phyloP scores from a whole-genome alignment of 1,139 yeast species.

The Blastobotrys serpentis region DNA sequence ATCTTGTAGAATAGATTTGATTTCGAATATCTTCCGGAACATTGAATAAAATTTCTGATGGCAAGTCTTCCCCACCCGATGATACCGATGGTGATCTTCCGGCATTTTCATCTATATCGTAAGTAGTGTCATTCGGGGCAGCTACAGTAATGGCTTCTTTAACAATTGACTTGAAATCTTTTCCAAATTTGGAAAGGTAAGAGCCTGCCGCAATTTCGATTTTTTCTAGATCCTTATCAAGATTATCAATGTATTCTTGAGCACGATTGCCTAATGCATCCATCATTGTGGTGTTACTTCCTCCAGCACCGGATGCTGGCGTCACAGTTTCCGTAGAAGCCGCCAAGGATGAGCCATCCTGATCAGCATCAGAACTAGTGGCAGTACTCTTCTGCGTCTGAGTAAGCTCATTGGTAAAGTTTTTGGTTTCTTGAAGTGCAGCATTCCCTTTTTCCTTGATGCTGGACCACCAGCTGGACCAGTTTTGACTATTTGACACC shows the following conservation, averaged over 20 bases:
- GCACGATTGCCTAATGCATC: constrained; percentile 47
- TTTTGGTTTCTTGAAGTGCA: constrained; percentile 45
- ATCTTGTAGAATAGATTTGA: constrained; percentile 49
- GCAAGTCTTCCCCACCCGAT: constrained; percentile 39
- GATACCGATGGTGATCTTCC: constrained; percentile 2
- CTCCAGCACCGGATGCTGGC: constrained; percentile 8
- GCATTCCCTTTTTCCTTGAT: constrained; percentile 42
- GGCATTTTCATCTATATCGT: constrained; percentile 20
- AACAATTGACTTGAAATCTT: constrained; percentile 48
- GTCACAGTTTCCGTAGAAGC: constrained; percentile 22
- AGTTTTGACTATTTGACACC: constrained; percentile 38
- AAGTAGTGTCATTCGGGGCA: constrained; percentile 28
- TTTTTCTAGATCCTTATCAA: constrained; percentile 66
- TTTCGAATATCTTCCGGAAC: constrained; percentile 42
- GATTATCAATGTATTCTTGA: constrained; percentile 56
- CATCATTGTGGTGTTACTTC: constrained; percentile 31
- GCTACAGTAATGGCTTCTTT: constrained; percentile 51
- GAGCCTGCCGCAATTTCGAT: constrained; percentile 65
- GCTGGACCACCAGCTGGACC: constrained; percentile 41
- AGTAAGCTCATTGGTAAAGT: constrained; percentile 13
- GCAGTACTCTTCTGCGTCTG: constrained; percentile 5
- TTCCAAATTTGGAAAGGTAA: constrained; percentile 56
- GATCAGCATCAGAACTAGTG: background rate
- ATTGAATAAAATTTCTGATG: constrained; percentile 45
- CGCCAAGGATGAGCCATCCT: constrained; percentile 9